phyloP scores from a whole-genome alignment of 2,329 filamentous ascomycete species.

The Grosmannia huntii region DNA sequence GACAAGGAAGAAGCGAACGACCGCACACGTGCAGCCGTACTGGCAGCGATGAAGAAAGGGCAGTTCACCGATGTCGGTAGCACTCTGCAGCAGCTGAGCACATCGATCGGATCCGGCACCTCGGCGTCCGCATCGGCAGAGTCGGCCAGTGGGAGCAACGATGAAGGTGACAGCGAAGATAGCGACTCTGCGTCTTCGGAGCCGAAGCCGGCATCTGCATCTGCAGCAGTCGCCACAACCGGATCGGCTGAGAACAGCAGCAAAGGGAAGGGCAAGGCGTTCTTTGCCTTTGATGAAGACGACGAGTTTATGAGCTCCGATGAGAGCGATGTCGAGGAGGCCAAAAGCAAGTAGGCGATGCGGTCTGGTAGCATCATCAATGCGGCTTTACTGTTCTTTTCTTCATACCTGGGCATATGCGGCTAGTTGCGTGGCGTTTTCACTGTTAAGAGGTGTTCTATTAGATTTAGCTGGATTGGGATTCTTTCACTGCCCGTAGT shows the following conservation, averaged over 20 bases:
- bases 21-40: conserved; percentile 64
- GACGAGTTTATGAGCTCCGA: conserved; percentile 65
- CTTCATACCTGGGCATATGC: background rate
- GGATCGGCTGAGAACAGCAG: background rate
- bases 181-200: conserved; percentile 38
- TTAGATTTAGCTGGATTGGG: background rate
- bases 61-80: conserved; percentile 43
- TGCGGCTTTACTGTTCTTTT: background rate
- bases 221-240: background rate
- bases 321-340: conserved; percentile 23
- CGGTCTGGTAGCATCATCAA: background rate
- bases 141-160: conserved; percentile 16
- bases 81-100: conserved; percentile 27
- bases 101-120: conserved; percentile 32
- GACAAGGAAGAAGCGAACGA: conserved; percentile 83
- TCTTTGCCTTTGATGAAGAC: conserved; percentile 70
- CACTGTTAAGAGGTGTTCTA: background rate
- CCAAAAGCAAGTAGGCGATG: conserved; percentile 9
- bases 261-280: conserved; percentile 29
- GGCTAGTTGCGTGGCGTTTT: background rate
- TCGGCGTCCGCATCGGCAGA: conserved; percentile 21
- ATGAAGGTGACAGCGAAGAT: conserved; percentile 22
- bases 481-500: background rate
- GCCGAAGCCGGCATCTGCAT: conserved; percentile 20
- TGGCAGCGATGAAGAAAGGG: conserved; percentile 55